Base-by-base conservation (phyloP, 345 rosid species). In the Reutealis trisperma region DNA sequence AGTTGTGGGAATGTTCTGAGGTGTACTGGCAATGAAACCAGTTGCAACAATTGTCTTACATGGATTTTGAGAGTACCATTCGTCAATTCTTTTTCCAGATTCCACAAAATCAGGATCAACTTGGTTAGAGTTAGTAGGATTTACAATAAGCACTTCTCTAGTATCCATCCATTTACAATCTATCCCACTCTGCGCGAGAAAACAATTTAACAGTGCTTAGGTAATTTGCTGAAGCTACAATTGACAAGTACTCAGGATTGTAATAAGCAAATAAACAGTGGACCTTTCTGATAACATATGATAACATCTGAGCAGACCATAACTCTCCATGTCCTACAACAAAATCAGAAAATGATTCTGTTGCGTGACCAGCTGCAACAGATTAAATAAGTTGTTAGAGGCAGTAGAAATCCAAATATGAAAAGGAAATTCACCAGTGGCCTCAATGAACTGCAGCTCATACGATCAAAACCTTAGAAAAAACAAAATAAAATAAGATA, bases 151-250 rank as follows among this genome's bases (percentile, higher is more conserved):
- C 55, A 96, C 97, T 12, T 96, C 97, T 82, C 99, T 94, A 25
- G 99, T 92, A 84, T 96, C 99, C 99, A 96, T 91, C 99, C 99
- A 96, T 77, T 58, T 77, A 86, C 96, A 92, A 76, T 94, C 91
- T 27, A 86, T 79, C 55, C 96, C 97, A 67, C 77, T 89, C 99
- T 95, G 89, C 73, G 70, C 45, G 24, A 58, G 70, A 72, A 61
- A 67, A 51, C 60, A 45, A 55, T 24, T 47, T 21, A 62, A 51
- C 47, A 8, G 18, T 18, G 61, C 65, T 67, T 34, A n/a, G 51
- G 62, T 42, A 65, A 58, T 19, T 21, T 55, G 72, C 18, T 22
- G 69, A 69, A 37, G 47, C 8, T 67, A 25, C 19, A 30, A 73
- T 13, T 66, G 63, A 24, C 57, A 14, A 55, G 44, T 37, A 14